Base-by-base conservation (phyloP, 2,329 filamentous ascomycete genomes). In the Colletotrichum acutatum region DNA sequence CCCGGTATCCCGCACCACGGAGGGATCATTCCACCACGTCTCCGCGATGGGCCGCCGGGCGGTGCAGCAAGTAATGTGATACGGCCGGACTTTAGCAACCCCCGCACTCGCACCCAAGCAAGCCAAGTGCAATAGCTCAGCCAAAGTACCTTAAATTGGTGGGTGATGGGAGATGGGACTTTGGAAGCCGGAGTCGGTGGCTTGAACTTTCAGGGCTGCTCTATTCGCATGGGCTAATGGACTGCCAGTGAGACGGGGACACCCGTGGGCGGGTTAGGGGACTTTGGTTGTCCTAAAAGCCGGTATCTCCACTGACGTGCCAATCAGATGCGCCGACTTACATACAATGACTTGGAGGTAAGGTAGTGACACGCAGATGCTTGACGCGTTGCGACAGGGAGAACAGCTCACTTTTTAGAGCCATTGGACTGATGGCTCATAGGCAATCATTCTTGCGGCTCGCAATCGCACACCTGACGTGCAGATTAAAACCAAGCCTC, bases 321-420 rank as follows among this genome's bases (percentile, higher is more conserved):
- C 42, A 49, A 49, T 22, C 19, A 49, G 42, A 22, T 9, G 19
- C 42, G 19, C 3, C 19, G 34, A 72, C 30, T 53, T 58, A 53
- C 52, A 63, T 30, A 3, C 3, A 32, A 19, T 52, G 14, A 12
- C n/a, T 8, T 58, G 9, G 14, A 42, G 5, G 34, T 42, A 30
- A 24, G 12, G 34, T 58, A 37, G 60, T 65, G 66, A 65, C 53
- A 60, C 60, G 53, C 52, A 69, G 59, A 69, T 42, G 12, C n/a
- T 42, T 19, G 57, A 42, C 12, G 22, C 14, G n/a, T 60, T 60
- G 57, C 57, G 5, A 14, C 12, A 26, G n/a, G 42, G 19, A 59
- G 32, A 37, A 14, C n/a, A 26, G 11, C 42, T 62, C 26, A 5
- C 3, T 32, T 24, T 11, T 4, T 28, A 12, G 19, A 14, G 24